Conservation (phyloP, 805 yeast genomes). For the Pichia heedii region DNA sequence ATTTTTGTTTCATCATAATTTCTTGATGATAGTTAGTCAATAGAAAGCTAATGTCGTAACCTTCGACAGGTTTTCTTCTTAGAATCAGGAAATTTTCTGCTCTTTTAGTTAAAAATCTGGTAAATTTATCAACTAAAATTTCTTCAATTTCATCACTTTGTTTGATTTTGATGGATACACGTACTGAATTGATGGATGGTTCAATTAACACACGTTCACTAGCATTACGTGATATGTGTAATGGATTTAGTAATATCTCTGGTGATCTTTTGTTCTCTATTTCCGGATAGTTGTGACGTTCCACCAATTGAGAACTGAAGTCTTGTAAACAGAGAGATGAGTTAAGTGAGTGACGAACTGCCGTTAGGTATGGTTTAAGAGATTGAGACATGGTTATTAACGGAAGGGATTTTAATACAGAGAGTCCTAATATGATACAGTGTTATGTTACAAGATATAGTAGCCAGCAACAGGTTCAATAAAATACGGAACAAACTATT, state of each 20-base stretch:
- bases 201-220: constrained; percentile 89
- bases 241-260: constrained; percentile 80
- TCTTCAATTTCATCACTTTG: constrained; percentile 97
- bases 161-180: constrained; percentile 86
- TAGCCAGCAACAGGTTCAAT: too few relatives aligned
- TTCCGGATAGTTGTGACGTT: constrained; percentile 96
- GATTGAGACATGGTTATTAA: constrained; percentile 76
- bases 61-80: constrained; percentile 83
- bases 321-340: constrained; percentile 90
- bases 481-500: too few relatives aligned
- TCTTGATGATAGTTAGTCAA: constrained; percentile 93
- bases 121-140: constrained; percentile 88
- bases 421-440: too few relatives aligned
- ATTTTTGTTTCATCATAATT: constrained; percentile 87
- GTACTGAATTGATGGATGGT: constrained; percentile 84
- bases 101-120: constrained; percentile 87
- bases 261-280: constrained; percentile 79
- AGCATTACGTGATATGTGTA: constrained; percentile 87
- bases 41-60: constrained; percentile 88
- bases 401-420: too few relatives aligned
- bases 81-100: constrained; percentile 91
- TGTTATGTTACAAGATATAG: too few relatives aligned
- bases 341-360: constrained; percentile 86
- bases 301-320: constrained; percentile 91
- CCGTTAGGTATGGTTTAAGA: constrained; percentile 85